Evolutionary conservation across 108 stramenopile genomes (phyloP).

Genomic region (Cyclotella kingstonii): DNA sequence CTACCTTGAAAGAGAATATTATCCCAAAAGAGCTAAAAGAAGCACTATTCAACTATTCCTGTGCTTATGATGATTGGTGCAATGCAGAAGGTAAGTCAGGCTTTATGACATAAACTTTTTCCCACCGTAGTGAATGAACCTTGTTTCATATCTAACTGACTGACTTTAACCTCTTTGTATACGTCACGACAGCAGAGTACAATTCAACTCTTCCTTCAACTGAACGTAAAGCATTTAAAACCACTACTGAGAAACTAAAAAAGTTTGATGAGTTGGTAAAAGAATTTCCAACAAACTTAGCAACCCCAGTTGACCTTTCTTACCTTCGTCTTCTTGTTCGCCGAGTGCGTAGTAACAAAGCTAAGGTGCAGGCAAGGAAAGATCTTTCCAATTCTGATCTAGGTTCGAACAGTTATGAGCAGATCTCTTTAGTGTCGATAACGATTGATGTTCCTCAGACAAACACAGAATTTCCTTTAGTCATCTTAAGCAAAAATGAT

Average conservation of each 20-base stretch:
- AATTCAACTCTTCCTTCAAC: slow-evolving; percentile 21
- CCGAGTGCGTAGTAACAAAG: slow-evolving; percentile 62
- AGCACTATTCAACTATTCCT: slow-evolving; percentile 19
- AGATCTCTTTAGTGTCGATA: slow-evolving; percentile 2
- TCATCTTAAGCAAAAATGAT: no score
- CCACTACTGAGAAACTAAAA: slow-evolving; percentile 52
- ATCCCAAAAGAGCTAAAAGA: slow-evolving; percentile 63
- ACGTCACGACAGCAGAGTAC: slow-evolving; percentile 22
- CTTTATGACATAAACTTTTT: background rate
- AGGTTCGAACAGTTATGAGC: no score
- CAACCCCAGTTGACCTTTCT: slow-evolving; percentile 56
- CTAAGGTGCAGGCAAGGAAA: slow-evolving; percentile 49
- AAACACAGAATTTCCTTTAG: no score
- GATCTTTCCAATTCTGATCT: background rate
- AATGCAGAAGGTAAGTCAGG: slow-evolving; percentile 39
- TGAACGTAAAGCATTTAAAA: slow-evolving; percentile 49
- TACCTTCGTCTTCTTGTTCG: slow-evolving; percentile 70
- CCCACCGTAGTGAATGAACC: background rate
- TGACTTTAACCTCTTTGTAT: no score
- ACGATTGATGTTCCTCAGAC: no score
- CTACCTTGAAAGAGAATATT: slow-evolving; percentile 54
- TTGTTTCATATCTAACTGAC: background rate
- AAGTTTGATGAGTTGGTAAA: slow-evolving; percentile 72
- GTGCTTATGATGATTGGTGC: slow-evolving; percentile 72
- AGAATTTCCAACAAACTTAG: slow-evolving; percentile 64